Percentiles rank a stretch among this genome's conserved stretches.
phyloP scores from a whole-genome alignment of 768 basidiomycete genomes.

The Lepiota brunneoincarnata region DNA sequence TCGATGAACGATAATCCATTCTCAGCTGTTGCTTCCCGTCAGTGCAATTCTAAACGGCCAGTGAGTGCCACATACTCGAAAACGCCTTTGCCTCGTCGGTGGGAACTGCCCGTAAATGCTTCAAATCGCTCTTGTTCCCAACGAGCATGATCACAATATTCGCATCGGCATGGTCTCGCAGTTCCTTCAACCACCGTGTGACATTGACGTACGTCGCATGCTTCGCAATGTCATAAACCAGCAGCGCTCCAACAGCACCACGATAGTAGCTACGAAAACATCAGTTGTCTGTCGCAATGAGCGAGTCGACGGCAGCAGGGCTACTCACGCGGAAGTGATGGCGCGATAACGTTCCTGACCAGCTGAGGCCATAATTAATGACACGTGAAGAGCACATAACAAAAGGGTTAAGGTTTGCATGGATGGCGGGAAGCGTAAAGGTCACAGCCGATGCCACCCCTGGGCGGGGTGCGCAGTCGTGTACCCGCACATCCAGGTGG shows the following conservation, averaged over 20 bases:
- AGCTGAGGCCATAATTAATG: conserved; percentile 42
- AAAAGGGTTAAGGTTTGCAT: not conserved
- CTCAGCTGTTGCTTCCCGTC: conserved; percentile 54
- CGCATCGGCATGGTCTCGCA: conserved; percentile 91
- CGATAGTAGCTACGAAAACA: conserved; percentile 79
- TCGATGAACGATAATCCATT: conserved; percentile 95
- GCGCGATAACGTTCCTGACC: conserved; percentile 98
- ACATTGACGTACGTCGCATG: conserved; percentile 94
- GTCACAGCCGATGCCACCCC: not conserved
- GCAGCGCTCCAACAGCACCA: conserved; percentile 89
- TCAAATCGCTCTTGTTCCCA: conserved; percentile 99
- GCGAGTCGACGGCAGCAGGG: not conserved
- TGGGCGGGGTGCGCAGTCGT: conserved; percentile 8
- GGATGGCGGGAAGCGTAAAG: not conserved
- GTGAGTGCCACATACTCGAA: conserved; percentile 53
- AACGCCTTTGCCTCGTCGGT: conserved; percentile 97
- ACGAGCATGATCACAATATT: conserved; percentile 96
- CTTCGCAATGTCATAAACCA: conserved; percentile 94
- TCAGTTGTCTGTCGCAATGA: not conserved
- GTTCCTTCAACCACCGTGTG: conserved; percentile 94
- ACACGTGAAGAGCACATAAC: not conserved
- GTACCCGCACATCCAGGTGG: conserved; percentile 10
- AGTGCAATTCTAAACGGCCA: conserved; percentile 5
- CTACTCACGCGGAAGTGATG: conserved; percentile 90
- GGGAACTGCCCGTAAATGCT: conserved; percentile 93